Conservation (phyloP, 2,329 filamentous ascomycete genomes). For the Phoma sp. region DNA sequence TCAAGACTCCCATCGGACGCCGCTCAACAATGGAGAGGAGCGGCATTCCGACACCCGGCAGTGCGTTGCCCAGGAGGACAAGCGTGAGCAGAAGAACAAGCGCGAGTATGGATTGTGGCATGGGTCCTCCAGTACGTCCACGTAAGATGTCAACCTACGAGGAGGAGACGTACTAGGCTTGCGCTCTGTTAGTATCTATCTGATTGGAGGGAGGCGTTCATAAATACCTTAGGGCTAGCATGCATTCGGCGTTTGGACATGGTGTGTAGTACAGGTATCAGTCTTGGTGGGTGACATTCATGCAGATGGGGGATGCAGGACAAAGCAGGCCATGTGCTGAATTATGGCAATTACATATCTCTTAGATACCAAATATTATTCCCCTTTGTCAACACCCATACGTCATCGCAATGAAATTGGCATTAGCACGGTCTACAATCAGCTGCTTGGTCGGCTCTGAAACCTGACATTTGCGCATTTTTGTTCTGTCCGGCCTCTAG, state of each 20-base stretch:
- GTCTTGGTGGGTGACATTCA: neutral
- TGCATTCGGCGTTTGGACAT: slow-evolving; percentile 12
- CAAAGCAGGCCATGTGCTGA: slow-evolving; percentile 17
- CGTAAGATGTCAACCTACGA: slow-evolving; percentile 58
- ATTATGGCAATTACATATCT: slow-evolving; percentile 27
- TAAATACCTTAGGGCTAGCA: slow-evolving; percentile 3
- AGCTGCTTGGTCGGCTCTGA: too few species aligned
- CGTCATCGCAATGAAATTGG: neutral
- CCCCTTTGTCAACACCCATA: slow-evolving; percentile 31
- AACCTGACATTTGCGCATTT: too few species aligned
- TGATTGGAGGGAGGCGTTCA: slow-evolving; percentile 9
- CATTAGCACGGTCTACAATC: too few species aligned
- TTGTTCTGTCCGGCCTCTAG: too few species aligned
- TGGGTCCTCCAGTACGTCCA: slow-evolving; percentile 54
- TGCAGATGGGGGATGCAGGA: slow-evolving; percentile 6
- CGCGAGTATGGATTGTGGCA: slow-evolving; percentile 50
- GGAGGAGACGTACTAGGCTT: slow-evolving; percentile 61
- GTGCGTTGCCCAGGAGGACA: slow-evolving; percentile 57
- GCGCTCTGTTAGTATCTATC: neutral
- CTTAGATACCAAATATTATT: slow-evolving; percentile 36
- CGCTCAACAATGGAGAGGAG: slow-evolving; percentile 54
- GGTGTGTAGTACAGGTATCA: slow-evolving; percentile 9
- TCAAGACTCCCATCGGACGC: slow-evolving; percentile 52
- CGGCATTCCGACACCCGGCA: slow-evolving; percentile 57
- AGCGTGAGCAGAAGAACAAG: slow-evolving; percentile 54